Evolutionary conservation across 768 basidiomycete genomes (phyloP).

Genomic region (Dentipellis fragilis): DNA sequence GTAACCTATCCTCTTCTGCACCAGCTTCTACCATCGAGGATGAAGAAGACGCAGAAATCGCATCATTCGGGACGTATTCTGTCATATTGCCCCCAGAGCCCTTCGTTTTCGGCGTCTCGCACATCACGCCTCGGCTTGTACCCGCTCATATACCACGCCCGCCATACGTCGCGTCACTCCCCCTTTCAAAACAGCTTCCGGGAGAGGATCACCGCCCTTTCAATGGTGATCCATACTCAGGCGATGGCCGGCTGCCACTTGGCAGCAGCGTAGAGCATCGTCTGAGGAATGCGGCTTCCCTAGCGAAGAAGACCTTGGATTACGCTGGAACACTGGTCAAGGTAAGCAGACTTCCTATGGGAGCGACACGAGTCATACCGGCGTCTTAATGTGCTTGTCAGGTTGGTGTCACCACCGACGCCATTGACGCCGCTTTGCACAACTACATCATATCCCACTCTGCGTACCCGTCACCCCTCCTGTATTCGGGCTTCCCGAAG

Average conservation of each 20-base stretch:
- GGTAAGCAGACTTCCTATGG: not conserved
- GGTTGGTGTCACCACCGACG: constrained; percentile 66
- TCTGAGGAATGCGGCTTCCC: constrained; percentile 5
- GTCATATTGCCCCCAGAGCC: constrained; percentile 62
- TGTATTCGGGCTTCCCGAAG: constrained; percentile 65
- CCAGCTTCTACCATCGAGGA: not conserved
- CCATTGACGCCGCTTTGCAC: constrained; percentile 66
- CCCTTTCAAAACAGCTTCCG: not conserved
- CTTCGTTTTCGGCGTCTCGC: constrained; percentile 53
- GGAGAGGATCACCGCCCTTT: not conserved
- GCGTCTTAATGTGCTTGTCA: constrained; percentile 18
- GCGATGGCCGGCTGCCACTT: constrained; percentile 6
- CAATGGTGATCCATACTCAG: not conserved
- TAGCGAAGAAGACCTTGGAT: constrained; percentile 5
- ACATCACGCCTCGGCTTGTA: constrained; percentile 45
- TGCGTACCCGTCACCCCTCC: constrained; percentile 84
- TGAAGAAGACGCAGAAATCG: not conserved
- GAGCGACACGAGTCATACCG: too few species aligned
- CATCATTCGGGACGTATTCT: constrained; percentile 40
- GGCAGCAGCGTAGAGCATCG: constrained; percentile 6
- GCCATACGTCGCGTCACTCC: constrained; percentile 29
- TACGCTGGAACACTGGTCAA: constrained; percentile 12
- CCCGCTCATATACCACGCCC: constrained; percentile 47
- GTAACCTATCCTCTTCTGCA: not conserved
- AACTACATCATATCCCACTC: constrained; percentile 52